Evolutionary conservation across 1,284 basidiomycete genomes (phyloP).

Genomic region (Marasmius oreades): DNA sequence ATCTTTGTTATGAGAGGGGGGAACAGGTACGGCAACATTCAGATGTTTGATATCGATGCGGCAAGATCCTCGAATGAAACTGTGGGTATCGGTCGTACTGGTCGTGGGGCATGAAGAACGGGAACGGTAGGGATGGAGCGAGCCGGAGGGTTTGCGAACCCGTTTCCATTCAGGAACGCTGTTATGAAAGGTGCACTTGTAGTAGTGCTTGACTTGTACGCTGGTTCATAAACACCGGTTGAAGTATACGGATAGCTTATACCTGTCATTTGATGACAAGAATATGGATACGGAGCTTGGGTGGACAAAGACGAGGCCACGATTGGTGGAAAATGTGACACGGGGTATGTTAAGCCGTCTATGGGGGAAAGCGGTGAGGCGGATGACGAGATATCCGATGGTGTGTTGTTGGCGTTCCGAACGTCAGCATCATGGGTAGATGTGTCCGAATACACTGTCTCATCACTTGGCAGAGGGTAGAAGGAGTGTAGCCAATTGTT

Average conservation of each 20-base stretch:
- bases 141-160: not conserved
- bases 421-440: not conserved
- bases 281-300: not conserved
- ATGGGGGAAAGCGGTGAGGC: conserved; percentile 14
- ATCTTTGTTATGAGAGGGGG: not conserved
- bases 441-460: no score
- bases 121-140: not conserved
- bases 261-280: not conserved
- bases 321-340: not conserved
- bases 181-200: conserved; percentile 6
- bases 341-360: conserved; percentile 6
- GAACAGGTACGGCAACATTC: not conserved
- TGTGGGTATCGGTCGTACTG: conserved; percentile 9
- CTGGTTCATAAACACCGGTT: not conserved
- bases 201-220: not conserved
- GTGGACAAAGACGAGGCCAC: not conserved
- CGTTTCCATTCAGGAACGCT: conserved; percentile 1
- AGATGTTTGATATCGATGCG: not conserved
- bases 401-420: conserved; percentile 9
- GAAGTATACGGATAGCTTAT: not conserved
- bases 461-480: not conserved
- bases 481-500: not conserved
- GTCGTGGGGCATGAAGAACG: conserved; percentile 12
- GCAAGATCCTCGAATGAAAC: conserved; percentile 8
- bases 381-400: conserved; percentile 15